Percentiles rank a stretch among this genome's conserved stretches.
Conservation (phyloP, 2,329 filamentous ascomycete species). For the Aspergillus chevalieri region DNA sequence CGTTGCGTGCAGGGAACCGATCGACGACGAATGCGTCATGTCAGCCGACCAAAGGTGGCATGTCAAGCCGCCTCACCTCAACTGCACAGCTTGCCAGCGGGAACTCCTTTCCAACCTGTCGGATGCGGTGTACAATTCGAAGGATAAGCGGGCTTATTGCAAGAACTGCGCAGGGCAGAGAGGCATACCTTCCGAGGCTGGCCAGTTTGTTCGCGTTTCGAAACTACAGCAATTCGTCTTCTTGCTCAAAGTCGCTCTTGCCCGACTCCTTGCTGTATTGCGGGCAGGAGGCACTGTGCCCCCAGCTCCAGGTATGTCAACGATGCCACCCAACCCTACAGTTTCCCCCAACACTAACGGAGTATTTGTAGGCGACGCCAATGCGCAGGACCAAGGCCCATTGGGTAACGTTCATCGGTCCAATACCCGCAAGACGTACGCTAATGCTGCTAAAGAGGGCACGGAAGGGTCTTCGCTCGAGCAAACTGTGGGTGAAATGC, state of each 20-base stretch:
- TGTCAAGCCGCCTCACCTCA: slow-evolving; percentile 60
- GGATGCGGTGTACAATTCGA: slow-evolving; percentile 66
- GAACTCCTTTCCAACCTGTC: slow-evolving; percentile 64
- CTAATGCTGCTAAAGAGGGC: slow-evolving; percentile 54
- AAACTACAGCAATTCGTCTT: slow-evolving; percentile 94
- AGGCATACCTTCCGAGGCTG: slow-evolving; percentile 50
- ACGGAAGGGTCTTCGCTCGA: slow-evolving; percentile 72
- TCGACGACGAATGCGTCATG: slow-evolving; percentile 88
- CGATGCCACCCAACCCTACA: neutral
- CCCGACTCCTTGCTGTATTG: slow-evolving; percentile 79
- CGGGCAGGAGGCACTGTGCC: slow-evolving; percentile 76
- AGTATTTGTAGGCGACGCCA: slow-evolving; percentile 57
- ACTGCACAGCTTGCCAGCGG: slow-evolving; percentile 62
- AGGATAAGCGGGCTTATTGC: slow-evolving; percentile 67
- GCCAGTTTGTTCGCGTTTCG: slow-evolving; percentile 67
- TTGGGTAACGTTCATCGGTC: slow-evolving; percentile 50
- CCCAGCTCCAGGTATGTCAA: slow-evolving; percentile 55
- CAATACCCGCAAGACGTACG: slow-evolving; percentile 66
- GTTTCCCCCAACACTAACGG: slow-evolving; percentile 15
- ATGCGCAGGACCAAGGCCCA: slow-evolving; percentile 56
- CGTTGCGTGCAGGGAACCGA: slow-evolving; percentile 70
- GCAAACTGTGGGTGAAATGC: slow-evolving; percentile 92
- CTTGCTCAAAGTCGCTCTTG: slow-evolving; percentile 82
- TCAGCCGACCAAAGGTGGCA: slow-evolving; percentile 76
- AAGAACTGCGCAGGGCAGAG: slow-evolving; percentile 52